These are phyloP conservation scores for Myochromella boudieri DNA, from an alignment of 768 basidiomycete genomes.

Conservation along the genomic window DNA sequence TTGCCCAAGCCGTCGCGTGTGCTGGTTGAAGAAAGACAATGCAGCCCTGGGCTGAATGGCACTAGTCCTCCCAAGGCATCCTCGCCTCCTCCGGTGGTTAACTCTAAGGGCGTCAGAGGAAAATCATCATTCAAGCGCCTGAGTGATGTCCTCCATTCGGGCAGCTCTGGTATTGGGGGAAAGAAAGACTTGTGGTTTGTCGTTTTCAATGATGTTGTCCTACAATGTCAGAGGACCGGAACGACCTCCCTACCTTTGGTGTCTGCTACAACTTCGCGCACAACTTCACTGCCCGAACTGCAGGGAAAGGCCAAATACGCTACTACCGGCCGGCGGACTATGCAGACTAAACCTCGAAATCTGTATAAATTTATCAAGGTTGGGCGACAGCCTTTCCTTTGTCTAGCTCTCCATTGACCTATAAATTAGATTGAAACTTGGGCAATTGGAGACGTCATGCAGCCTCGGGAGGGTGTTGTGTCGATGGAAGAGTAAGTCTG, in stretches of 20 bases:
- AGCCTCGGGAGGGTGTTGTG: slow-evolving; percentile 78
- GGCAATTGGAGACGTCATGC: slow-evolving; percentile 75
- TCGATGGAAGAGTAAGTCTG: slow-evolving; percentile 84
- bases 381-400: slow-evolving; percentile 16
- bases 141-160: slow-evolving; percentile 78
- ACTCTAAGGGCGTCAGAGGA: slow-evolving; percentile 66
- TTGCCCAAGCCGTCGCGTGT: slow-evolving; percentile 87
- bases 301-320: slow-evolving; percentile 85
- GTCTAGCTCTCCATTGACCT: slow-evolving; percentile 4
- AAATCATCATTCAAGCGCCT: slow-evolving; percentile 88
- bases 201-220: slow-evolving; percentile 91
- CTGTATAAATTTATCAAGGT: slow-evolving; percentile 93
- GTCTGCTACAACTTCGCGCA: slow-evolving; percentile 62
- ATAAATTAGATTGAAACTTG: slow-evolving; percentile 75
- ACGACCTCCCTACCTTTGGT: slow-evolving; percentile 83
- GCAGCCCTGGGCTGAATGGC: slow-evolving; percentile 33
- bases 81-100: slow-evolving; percentile 40
- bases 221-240: slow-evolving; percentile 89
- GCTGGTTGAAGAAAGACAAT: slow-evolving; percentile 77
- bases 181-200: slow-evolving; percentile 95
- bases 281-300: slow-evolving; percentile 80
- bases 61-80: slow-evolving; percentile 33
- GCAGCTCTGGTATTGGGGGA: slow-evolving; percentile 50
- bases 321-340: slow-evolving; percentile 72
- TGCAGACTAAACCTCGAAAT: slow-evolving; percentile 84